A percentile compares a stretch with the other conserved stretches of the same genome.
phyloP scores from a whole-genome alignment of 2,329 filamentous ascomycete species.

The Pseudocercospora fijiensis region DNA sequence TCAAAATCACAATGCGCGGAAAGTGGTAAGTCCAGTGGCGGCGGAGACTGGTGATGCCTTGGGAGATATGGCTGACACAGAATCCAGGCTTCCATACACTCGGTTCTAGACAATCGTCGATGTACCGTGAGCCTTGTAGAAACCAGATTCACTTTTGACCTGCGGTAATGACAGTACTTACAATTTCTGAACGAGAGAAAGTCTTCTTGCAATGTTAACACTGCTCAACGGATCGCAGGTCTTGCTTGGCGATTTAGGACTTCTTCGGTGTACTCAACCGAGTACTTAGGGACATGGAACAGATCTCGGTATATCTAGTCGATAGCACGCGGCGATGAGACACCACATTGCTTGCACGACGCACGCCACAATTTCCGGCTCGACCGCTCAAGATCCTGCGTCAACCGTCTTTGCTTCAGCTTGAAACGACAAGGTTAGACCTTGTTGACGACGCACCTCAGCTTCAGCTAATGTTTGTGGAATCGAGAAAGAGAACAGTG shows the following conservation, averaged over 20 bases:
- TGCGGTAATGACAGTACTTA: neutral
- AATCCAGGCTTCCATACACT: constrained; percentile 49
- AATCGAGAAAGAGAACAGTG: neutral
- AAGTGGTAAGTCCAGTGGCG: constrained; percentile 65
- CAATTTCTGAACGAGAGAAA: neutral
- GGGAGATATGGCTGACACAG: constrained; percentile 13
- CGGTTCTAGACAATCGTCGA: constrained; percentile 43
- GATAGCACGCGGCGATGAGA: constrained; percentile 2
- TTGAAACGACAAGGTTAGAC: constrained; percentile 11
- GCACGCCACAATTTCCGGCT: constrained; percentile 1
- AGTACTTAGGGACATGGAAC: neutral
- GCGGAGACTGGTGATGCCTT: neutral
- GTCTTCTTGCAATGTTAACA: neutral
- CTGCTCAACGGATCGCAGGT: neutral
- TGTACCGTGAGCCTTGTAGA: neutral
- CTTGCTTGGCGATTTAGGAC: neutral
- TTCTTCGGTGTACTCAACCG: neutral
- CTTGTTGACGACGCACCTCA: neutral
- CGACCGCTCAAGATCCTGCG: neutral
- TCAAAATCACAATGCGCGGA: constrained; percentile 76
- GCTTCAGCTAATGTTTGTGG: neutral
- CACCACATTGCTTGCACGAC: neutral
- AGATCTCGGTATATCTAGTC: neutral
- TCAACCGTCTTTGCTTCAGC: neutral
- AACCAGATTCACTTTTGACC: neutral